phyloP scores from a whole-genome alignment of 169 alveolate species.

The Plasmodium ovale region DNA sequence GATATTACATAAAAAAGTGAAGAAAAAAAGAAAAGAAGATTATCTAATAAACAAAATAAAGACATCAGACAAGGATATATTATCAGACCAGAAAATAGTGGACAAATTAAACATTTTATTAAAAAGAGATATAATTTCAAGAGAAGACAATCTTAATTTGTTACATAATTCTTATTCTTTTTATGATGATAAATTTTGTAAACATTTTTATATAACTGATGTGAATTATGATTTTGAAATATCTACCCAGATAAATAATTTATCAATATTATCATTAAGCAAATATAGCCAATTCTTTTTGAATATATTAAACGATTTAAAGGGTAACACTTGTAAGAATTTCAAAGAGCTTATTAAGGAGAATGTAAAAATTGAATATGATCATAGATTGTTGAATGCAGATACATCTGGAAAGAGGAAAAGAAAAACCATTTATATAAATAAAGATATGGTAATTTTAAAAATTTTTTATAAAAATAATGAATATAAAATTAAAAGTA shows the following conservation, averaged over 20 bases:
- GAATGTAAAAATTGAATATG: constrained; percentile 52
- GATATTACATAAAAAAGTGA: constrained; percentile 22
- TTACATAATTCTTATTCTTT: constrained; percentile 52
- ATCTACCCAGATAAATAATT: constrained; percentile 33
- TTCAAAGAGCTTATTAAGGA: constrained; percentile 52
- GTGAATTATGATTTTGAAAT: constrained; percentile 43
- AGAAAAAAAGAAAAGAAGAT: constrained; percentile 50
- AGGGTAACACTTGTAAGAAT: constrained; percentile 5
- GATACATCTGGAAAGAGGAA: constrained; percentile 66
- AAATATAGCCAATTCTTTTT: constrained; percentile 33
- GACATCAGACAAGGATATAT: constrained; percentile 7
- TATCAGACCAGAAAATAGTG: constrained; percentile 36
- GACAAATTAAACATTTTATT: constrained; percentile 28
- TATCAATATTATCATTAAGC: constrained; percentile 34
- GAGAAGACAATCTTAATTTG: constrained; percentile 6
- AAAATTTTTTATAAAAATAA: constrained; percentile 46
- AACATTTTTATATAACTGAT: constrained; percentile 5
- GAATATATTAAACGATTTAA: constrained; percentile 39
- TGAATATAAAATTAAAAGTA: constrained; percentile 36
- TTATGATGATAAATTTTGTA: constrained; percentile 50
- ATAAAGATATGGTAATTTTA: constrained; percentile 39
- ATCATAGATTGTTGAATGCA: constrained; percentile 51
- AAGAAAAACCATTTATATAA: constrained; percentile 47
- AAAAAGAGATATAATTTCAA: constrained; percentile 15
- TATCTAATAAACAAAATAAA: constrained; percentile 15